Evolutionary conservation across 2,329 filamentous ascomycete genomes (phyloP), one percentile per base, ranked within the genome.

Genomic region (Tolypocladium ovalisporum): DNA sequence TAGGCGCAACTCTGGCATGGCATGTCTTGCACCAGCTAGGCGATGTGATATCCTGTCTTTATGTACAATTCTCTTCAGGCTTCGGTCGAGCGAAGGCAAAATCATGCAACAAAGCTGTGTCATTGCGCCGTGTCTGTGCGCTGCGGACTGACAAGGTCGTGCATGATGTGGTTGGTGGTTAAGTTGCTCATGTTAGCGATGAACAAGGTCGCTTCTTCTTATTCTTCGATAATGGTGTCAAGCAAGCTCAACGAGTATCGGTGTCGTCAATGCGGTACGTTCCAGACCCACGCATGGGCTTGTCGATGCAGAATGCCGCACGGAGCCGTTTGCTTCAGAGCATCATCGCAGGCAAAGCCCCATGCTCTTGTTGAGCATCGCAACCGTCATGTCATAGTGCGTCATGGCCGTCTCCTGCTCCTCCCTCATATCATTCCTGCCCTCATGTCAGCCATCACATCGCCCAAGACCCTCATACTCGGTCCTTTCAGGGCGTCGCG

Each of bases 351-450:
- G 68, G 66, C 85, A 88, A 47, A 89, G 67, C 1, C 81, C 81
- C 85, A 91, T 85, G 8, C 79, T 85, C 67, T 86, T 83, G 66
- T 92, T 91, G 56, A 92, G 75, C 86, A 88, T 88, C 22, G 77
- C 78, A 53, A 92, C 68, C 9, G 86, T 89, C 73, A 81, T 81
- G 56, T 90, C 80, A 67, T 88, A 89, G 64, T 87, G 81, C 52
- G 78, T 74, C 67, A 79, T 86, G 8, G 77, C 71, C 54, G 66
- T 65, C 29, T 60, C 53, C 35, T 64, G 59, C 47, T 66, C 60
- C 42, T 63, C 51, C 44, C 61, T 61, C 37, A 64, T 54, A 17
- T 58, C 57, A 35, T 60, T 29, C 24, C 66, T 68, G 39, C 17
- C 29, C 29, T 15, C 47, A 13, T 6, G 32, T 52, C 9, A 52